These are phyloP conservation scores for Trichophaea hybrida DNA, from an alignment of 2,329 filamentous ascomycete species.

Conservation along the genomic window DNA sequence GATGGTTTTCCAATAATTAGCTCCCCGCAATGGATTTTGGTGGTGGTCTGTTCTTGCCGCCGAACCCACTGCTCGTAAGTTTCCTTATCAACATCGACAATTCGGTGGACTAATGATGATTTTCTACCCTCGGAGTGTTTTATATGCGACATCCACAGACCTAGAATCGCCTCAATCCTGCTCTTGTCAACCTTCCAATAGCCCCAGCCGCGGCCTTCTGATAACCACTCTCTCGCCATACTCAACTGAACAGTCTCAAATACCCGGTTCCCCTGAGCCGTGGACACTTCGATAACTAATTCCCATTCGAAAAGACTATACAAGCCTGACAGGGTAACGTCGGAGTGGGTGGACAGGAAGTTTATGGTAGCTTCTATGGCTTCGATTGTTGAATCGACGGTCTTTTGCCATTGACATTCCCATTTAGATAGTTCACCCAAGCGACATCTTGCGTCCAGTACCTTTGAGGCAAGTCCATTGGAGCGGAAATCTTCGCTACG, in stretches of 20 bases:
- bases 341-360: background rate
- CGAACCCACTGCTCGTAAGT: conserved; percentile 7
- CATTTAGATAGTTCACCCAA: conserved; percentile 5
- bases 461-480: too few species aligned
- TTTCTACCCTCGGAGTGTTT: background rate
- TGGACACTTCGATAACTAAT: conserved; percentile 1
- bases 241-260: background rate
- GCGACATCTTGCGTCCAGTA: too few species aligned
- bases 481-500: too few species aligned
- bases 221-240: background rate
- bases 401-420: conserved; percentile 3
- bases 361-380: conserved; percentile 10
- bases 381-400: background rate
- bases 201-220: conserved; percentile 2
- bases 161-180: background rate
- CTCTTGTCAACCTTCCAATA: background rate
- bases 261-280: background rate
- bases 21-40: background rate
- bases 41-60: background rate
- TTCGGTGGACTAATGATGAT: background rate
- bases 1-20: background rate
- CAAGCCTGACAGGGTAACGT: background rate
- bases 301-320: conserved; percentile 3
- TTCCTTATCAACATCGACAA: background rate
- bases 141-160: background rate